phyloP scores from a whole-genome alignment of 345 rosid genomes.

The Anastatica hierochuntica region DNA sequence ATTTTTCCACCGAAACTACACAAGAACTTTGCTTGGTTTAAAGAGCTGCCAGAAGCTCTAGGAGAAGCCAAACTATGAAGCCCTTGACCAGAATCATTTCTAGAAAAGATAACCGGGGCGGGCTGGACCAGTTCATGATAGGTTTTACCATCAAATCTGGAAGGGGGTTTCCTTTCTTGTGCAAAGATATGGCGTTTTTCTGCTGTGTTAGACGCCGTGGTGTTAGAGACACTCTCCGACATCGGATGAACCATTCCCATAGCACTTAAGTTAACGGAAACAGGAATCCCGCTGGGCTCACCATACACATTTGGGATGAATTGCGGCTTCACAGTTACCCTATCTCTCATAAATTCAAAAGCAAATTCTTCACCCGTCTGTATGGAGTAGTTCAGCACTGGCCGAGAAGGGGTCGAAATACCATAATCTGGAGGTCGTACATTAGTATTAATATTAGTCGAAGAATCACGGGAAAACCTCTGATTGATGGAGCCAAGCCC shows the following conservation, averaged over 20 bases:
- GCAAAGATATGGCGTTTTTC: constrained; percentile 14
- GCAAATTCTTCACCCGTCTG: constrained; percentile 34
- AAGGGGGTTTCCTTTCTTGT: constrained; percentile 21
- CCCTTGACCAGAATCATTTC: constrained; percentile 15
- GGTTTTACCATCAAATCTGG: constrained; percentile 19
- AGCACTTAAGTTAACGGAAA: constrained; percentile 19
- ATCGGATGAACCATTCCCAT: constrained; percentile 19
- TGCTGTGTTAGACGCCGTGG: constrained; percentile 9
- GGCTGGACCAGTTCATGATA: constrained; percentile 20
- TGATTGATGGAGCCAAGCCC: constrained; percentile 21
- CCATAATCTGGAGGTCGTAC: constrained; percentile 29
- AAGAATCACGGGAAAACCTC: constrained; percentile 21
- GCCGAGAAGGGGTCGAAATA: constrained; percentile 21
- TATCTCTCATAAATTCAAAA: constrained; percentile 29
- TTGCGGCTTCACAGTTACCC: constrained; percentile 19
- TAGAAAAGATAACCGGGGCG: constrained; percentile 13
- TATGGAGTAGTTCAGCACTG: constrained; percentile 29
- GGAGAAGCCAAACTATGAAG: constrained; percentile 15
- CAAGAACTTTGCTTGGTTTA: constrained; percentile 23
- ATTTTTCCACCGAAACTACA: constrained; percentile 34
- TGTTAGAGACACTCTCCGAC: constrained; percentile 16
- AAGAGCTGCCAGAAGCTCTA: constrained; percentile 24
- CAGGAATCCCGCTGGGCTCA: constrained; percentile 20
- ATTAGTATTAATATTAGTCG: constrained; percentile 9
- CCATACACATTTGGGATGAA: constrained; percentile 19